Percentiles rank a stretch among this genome's conserved stretches.
phyloP scores from a whole-genome alignment of 2,329 filamentous ascomycete species.

The Fusarium udum region DNA sequence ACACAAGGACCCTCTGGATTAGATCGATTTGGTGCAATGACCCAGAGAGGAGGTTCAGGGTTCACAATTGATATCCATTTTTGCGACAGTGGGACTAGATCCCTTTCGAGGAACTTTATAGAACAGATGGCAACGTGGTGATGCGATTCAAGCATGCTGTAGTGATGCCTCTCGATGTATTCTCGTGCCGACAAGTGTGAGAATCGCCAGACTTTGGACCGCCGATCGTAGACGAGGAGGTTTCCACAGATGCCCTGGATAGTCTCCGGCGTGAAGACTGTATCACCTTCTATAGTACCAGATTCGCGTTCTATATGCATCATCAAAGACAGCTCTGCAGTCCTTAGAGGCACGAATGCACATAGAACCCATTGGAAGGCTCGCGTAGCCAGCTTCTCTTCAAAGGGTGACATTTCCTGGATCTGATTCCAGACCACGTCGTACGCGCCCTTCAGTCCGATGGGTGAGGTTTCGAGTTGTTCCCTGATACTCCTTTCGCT shows the following conservation, averaged over 20 bases:
- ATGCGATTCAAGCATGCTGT: accelerated
- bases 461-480: accelerated
- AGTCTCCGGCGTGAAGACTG: accelerated
- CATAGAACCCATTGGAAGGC: accelerated
- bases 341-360: accelerated
- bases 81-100: too few species aligned
- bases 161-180: accelerated
- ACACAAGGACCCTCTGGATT: accelerated
- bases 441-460: accelerated
- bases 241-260: not conserved
- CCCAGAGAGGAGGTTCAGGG: too few species aligned
- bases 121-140: not conserved
- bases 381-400: accelerated
- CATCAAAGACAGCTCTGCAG: accelerated
- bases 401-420: accelerated
- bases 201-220: accelerated
- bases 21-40: accelerated
- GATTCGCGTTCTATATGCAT: accelerated
- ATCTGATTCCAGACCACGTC: not conserved
- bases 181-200: not conserved
- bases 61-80: too few species aligned
- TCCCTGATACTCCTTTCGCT: accelerated
- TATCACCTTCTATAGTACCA: accelerated
- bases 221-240: accelerated
- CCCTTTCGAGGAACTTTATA: accelerated